Evolutionary conservation across 331 rosid genomes (phyloP), one percentile per base, ranked within the genome.

Genomic region (Quercus phellos): DNA sequence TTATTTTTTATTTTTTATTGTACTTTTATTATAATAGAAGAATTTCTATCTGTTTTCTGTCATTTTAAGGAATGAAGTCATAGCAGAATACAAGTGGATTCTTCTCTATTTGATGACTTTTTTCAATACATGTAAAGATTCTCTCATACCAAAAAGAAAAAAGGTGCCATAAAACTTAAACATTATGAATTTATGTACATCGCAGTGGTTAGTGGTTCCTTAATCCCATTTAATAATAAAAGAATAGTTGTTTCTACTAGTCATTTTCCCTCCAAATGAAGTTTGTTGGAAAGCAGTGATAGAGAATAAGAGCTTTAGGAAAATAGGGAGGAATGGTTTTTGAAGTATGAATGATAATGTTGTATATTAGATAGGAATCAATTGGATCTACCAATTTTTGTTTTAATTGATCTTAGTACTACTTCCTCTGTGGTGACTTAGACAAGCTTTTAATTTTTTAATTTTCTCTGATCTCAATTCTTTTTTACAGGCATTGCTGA

Each of bases 401-500:
- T 22, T 10, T 35, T 12, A 38, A 26, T 35, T 74, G 67, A 55
- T 27, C 81, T 58, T 75, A 68, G 78, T 26, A 18, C 10, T 32
- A 12, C 21, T 72, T 60, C 78, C 51, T 64, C 3, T 34, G 19
- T 38, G 55, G 29, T 43, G 8, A 55, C 26, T 51, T 19, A 24
- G 63, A 26, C 34, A 11, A 46, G 29, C 63, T 14, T 60, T 54
- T 59, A 43, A 11, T 68, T 51, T 17, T 38, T 38, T 7, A 38
- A 34, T 35, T 35, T 35, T 35, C 51, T 35, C 34, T 60, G 14
- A 78, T 75, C 21, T 27, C 19, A 18, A 27, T 60, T 54, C 64
- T 78, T 77, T 61, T 74, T 84, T 83, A 76, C 97, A 94, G 98
- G 92, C 76, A 88, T 92, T 84, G 98, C 98, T 75, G 98, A 94